These are phyloP conservation scores for barrel medic (Medicago truncatula) DNA, from an alignment of 306 rosid genomes.

Conservation along the genomic window MtrunA17r5.0-ANR NC_053046.1:15316501-15317000, in stretches of 20 bases:
- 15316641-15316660: not conserved
- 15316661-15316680: not conserved
- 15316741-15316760: too few species aligned
- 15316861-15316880: not conserved
- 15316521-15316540: not conserved
- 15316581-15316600: too few species aligned
- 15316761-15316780: too few species aligned
- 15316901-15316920: not conserved
- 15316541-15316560: not conserved
- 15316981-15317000: not conserved
- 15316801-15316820: too few species aligned
- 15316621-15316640: conserved; percentile 28
- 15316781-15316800: too few species aligned
- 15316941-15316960: not conserved
- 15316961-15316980: not conserved
- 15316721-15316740: too few species aligned
- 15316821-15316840: not conserved
- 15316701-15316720: too few species aligned
- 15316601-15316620: not conserved
- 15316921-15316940: not conserved
- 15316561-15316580: too few species aligned
- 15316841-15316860: not conserved
- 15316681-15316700: too few species aligned
- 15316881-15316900: not conserved
- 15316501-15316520: conserved; percentile 47